These are phyloP conservation scores for Suillus paluster DNA, from an alignment of 768 basidiomycete species.

Conservation along the genomic window DNA sequence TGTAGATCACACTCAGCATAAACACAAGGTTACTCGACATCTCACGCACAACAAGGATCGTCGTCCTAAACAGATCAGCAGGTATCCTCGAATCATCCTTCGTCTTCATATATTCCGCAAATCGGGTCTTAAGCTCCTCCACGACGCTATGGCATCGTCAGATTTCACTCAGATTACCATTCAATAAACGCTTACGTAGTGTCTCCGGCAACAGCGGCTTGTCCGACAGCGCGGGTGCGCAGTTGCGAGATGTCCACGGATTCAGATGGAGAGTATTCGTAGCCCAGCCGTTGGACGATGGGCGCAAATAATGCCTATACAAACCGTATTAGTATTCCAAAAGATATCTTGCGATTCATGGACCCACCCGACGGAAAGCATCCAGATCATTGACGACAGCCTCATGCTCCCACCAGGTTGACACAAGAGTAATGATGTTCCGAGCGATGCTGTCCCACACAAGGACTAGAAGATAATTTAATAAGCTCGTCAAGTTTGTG, in stretches of 20 bases:
- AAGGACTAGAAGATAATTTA: conserved; percentile 54
- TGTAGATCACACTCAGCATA: conserved; percentile 27
- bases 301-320: conserved; percentile 71
- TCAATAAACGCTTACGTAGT: conserved; percentile 31
- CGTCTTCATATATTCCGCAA: conserved; percentile 69
- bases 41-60: conserved; percentile 53
- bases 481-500: conserved; percentile 9
- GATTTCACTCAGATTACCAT: neutral
- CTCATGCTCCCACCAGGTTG: conserved; percentile 85
- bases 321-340: neutral
- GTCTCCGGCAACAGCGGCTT: conserved; percentile 54
- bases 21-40: neutral
- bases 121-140: conserved; percentile 70
- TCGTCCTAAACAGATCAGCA: conserved; percentile 69
- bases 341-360: conserved; percentile 2
- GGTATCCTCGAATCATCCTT: conserved; percentile 81
- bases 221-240: conserved; percentile 71
- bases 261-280: conserved; percentile 70
- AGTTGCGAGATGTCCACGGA: conserved; percentile 69
- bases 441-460: conserved; percentile 78
- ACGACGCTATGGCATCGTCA: conserved; percentile 57
- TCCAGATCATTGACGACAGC: conserved; percentile 57
- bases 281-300: conserved; percentile 78
- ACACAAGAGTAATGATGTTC: conserved; percentile 56
- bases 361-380: conserved; percentile 61